Evolutionary conservation across 495 filamentous ascomycete genomes (phyloP).

Genomic region (Aspergillus hancockii): DNA sequence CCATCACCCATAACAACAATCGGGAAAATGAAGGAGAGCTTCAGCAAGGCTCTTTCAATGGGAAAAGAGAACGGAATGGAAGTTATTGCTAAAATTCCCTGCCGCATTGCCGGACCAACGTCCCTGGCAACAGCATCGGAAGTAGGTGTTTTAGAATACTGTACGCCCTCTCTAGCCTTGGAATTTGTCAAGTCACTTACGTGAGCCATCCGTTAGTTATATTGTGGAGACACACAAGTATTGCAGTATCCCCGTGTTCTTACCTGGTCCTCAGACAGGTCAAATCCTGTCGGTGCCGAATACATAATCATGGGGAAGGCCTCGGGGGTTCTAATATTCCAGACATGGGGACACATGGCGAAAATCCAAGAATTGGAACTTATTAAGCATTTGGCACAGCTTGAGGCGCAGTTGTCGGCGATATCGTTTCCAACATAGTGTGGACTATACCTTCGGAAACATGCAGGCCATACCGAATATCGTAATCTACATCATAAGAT

Average conservation of each 20-base stretch:
- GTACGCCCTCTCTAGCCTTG: constrained; percentile 22
- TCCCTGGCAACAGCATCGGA: constrained; percentile 37
- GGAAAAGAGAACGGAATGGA: constrained; percentile 34
- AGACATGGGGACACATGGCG: constrained; percentile 28
- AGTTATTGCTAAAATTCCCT: constrained; percentile 40
- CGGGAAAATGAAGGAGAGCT: constrained; percentile 42
- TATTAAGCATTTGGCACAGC: constrained; percentile 29
- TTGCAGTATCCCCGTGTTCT: constrained; percentile 35
- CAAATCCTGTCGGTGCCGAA: constrained; percentile 34
- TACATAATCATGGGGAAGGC: constrained; percentile 46
- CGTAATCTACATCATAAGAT: not conserved
- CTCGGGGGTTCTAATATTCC: constrained; percentile 33
- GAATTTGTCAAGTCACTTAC: constrained; percentile 11
- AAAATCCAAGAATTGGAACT: constrained; percentile 28
- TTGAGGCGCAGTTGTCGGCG: constrained; percentile 29
- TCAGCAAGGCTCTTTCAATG: constrained; percentile 41
- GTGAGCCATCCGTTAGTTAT: constrained; percentile 20
- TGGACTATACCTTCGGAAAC: constrained; percentile 32
- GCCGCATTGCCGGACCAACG: constrained; percentile 32
- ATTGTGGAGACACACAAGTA: constrained; percentile 29
- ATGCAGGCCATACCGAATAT: constrained; percentile 12
- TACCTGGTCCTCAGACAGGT: constrained; percentile 29
- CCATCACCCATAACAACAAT: constrained; percentile 26
- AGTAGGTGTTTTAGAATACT: constrained; percentile 38
- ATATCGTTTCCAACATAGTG: constrained; percentile 34